A percentile compares a stretch with the other conserved stretches of the same genome.
Conservation (phyloP, 2,329 filamentous ascomycete species). For the Ophioceras dolichostomum region DNA sequence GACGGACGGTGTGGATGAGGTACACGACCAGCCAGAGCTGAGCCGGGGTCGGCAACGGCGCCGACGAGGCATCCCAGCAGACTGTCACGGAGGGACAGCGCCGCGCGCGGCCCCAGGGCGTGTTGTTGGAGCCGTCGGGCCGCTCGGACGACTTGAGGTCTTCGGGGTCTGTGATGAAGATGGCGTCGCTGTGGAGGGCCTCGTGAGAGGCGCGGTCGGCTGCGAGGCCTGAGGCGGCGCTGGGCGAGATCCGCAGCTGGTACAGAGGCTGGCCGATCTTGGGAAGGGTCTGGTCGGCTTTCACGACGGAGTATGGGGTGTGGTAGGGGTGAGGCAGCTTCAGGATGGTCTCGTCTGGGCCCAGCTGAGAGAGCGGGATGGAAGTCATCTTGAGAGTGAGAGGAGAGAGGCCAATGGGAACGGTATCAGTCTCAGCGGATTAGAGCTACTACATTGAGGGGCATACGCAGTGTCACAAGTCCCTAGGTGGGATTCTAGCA, state of each 20-base stretch:
- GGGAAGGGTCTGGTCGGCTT: slow-evolving; percentile 3
- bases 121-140: slow-evolving; percentile 37
- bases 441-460: no score
- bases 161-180: slow-evolving; percentile 18
- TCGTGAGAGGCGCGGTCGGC: slow-evolving; percentile 4
- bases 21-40: slow-evolving; percentile 43
- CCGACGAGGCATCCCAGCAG: slow-evolving; percentile 25
- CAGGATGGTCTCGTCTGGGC: slow-evolving; percentile 10
- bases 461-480: no score
- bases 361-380: background rate
- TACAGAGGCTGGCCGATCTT: slow-evolving; percentile 4
- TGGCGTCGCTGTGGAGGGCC: slow-evolving; percentile 14
- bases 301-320: slow-evolving; percentile 13
- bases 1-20: slow-evolving; percentile 36
- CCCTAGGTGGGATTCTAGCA: no score
- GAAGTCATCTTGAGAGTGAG: slow-evolving; percentile 3
- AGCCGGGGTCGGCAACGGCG: slow-evolving; percentile 27
- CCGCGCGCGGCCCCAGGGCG: slow-evolving; percentile 42
- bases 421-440: no score
- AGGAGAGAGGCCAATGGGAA: no score
- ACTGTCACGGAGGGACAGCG: slow-evolving; percentile 34
- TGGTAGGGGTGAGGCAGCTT: slow-evolving; percentile 18
- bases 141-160: slow-evolving; percentile 17
- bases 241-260: slow-evolving; percentile 7
- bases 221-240: slow-evolving; percentile 4